Evolutionary conservation across 2,329 filamentous ascomycete species (phyloP), one percentile per base, ranked within the genome.

Genomic region (Fusarium concolor): DNA sequence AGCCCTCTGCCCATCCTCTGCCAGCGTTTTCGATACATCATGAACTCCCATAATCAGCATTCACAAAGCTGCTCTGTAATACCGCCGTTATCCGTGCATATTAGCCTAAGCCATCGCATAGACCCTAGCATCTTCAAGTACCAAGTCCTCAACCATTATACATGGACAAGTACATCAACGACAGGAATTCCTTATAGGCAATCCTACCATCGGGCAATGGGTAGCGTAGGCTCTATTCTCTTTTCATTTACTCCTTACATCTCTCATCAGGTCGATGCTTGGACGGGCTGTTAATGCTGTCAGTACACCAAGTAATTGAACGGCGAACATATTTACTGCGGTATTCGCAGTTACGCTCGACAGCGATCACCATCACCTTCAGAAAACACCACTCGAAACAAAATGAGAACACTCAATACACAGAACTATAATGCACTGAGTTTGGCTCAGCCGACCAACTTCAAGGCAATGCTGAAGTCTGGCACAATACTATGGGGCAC

Each of bases 381-480:
- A 17, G 17, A n/a, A n/a, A 15, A 35, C 15, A 35, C 4, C 8
- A 17, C 17, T 10, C 11, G 9, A 8, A 15, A 11, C 17, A 39
- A 18, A 5, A 50, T 53, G 50, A 43, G 20, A 20, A 43, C 50
- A 9, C n/a, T 53, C 17, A 43, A 53, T 10, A 43, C 58, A 22
- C 52, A 28, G 9, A 41, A 56, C n/a, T 62, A 52, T 14, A 62
- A 62, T 18, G 58, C 58, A 5, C 9, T 62, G 46, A 50, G 45
- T 22, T n/a, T 62, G 29, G 58, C 58, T 29, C 58, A 62, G 17
- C 58, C 58, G 15, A 62, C 58, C 4, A 20, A 62, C 12, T 56
- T 62, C 58, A 62, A 47, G 26, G 35, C 58, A 11, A 62, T 62
- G 58, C 26, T 62, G 4, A 42, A 42, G 10, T 51, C 44, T 35